Evolutionary conservation across 2,329 filamentous ascomycete genomes (phyloP), one percentile per base, ranked within the genome.

Genomic region (Eutypella sp.): DNA sequence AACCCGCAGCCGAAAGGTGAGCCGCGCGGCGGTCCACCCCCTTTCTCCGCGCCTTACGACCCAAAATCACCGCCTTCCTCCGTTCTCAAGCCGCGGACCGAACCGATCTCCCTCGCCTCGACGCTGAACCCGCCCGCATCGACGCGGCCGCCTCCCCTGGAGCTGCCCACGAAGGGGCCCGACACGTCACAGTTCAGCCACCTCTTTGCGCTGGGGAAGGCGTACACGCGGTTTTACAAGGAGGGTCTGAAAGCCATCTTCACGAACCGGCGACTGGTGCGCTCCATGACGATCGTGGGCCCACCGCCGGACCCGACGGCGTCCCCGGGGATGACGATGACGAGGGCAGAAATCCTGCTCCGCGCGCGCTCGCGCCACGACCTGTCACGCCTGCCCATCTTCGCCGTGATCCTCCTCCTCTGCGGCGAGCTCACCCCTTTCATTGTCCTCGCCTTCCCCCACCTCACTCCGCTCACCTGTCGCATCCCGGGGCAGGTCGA

Each of bases 401-500:
- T 99, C 62, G 83, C 73, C 0, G 50, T 95, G 3, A 70, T 96
- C 41, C 74, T 96, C 6, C 58, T 92, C 1, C 51, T 95, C 15
- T 88, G 87, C 62, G 92, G 90, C 22, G 92, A 97, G 67, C 85
- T 95, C 68, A 88, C 91, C 2, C 89, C 91, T 0, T 61, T 97
- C 5, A 67, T 95, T 5, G 85, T 95, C 1, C 70, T 90, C 6
- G 78, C 82, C 25, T 70, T 95, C 22, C 82, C 83, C 18, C 71
- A 71, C 31, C 71, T 89, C 19, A 86, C 95, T 22, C 92, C 92
- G 0, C 81, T 81, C 56, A 85, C 89, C 0, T 96, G 92, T 65
- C 80, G 89, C 10, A 86, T 96, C 47, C 92, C 92, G 0, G 71
- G 70, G 33, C 92, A 96, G 68, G 70, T 88, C 6, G 69, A 74